A percentile compares a stretch with the other conserved stretches of the same genome.
phyloP scores from a whole-genome alignment of 306 rosid species.

The Abrus pulchellus region DNA sequence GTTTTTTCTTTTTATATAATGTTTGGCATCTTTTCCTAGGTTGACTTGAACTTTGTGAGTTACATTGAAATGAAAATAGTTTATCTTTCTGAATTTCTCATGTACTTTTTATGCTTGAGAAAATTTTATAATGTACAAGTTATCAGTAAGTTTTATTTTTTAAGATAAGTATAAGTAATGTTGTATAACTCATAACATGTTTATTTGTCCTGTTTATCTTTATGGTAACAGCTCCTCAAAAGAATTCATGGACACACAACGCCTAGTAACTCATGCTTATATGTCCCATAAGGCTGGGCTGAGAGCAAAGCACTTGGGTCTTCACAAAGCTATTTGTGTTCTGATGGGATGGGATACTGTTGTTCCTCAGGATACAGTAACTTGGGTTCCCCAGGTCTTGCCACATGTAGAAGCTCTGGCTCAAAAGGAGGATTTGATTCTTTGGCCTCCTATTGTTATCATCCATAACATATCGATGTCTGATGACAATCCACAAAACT shows the following conservation, averaged over 20 bases:
- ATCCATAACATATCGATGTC: conserved; percentile 83
- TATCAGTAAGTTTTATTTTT: not conserved
- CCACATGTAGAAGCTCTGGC: conserved; percentile 72
- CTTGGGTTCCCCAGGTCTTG: conserved; percentile 87
- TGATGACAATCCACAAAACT: conserved; percentile 71
- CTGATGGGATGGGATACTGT: conserved; percentile 91
- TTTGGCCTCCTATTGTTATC: conserved; percentile 90
- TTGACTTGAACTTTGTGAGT: conserved; percentile 25
- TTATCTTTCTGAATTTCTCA: conserved; percentile 26
- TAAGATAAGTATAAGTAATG: not conserved
- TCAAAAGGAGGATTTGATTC: conserved; percentile 93
- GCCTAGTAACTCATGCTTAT: conserved; percentile 91
- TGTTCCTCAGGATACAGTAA: conserved; percentile 75
- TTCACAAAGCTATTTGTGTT: conserved; percentile 90
- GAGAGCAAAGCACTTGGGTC: conserved; percentile 86
- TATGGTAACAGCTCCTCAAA: conserved; percentile 76
- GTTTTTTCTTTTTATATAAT: conserved; percentile 17
- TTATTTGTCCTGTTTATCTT: conserved; percentile 37
- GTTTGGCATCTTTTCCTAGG: conserved; percentile 10
- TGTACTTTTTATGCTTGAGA: conserved; percentile 10
- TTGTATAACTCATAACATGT: conserved; percentile 12
- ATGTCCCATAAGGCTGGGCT: conserved; percentile 90
- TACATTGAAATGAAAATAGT: conserved; percentile 33
- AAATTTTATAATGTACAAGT: not conserved
- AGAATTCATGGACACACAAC: conserved; percentile 93